Evolutionary conservation across 1,139 yeast genomes (phyloP), one percentile per base, ranked within the genome.

Genomic region (Blastobotrys aristatus): DNA sequence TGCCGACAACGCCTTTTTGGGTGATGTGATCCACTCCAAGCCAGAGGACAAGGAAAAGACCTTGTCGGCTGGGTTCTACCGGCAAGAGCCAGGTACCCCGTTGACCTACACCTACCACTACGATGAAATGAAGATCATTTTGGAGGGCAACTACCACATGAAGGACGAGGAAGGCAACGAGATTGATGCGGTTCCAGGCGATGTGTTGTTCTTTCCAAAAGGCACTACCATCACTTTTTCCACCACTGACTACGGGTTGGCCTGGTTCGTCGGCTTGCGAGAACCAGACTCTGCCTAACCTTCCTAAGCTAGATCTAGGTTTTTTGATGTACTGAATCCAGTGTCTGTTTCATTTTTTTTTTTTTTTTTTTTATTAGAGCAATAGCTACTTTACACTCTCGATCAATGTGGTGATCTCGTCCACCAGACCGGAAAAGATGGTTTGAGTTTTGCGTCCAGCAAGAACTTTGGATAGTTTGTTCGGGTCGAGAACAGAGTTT

Each of bases 101-200:
- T 74, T 82, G 60, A 84, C 77, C 21, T 82, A 80, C 73, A 67
- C 71, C 48, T 82, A 82, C 66, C 69, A 69, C 60, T 82, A 80
- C 65, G 87, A 82, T 61, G 88, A 82, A 69, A 80, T 79, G 84
- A 82, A 82, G 68, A 72, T 82, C 58, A 74, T 80, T 61, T 69
- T 81, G 56, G 84, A 80, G 62, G 87, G 87, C 53, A 80, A 77
- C 59, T 79, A 77, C 71, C 70, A 70, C 49, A 71, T 82, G 56
- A 61, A 77, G 46, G 88, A 82, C 57, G 86, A 79, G 66, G 72
- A 78, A 45, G 86, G 86, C 14, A 70, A 71, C 61, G 38, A 46
- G 17, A 73, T 74, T 54, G 70, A 69, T 48, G 83, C 74, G 49
- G 66, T 72, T 51, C 82, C 82, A 49, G 84, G 84, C 51, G 88